These are phyloP conservation scores for Paraconiothyrium brasiliense DNA, from an alignment of 2,329 filamentous ascomycete species.

Conservation along the genomic window DNA sequence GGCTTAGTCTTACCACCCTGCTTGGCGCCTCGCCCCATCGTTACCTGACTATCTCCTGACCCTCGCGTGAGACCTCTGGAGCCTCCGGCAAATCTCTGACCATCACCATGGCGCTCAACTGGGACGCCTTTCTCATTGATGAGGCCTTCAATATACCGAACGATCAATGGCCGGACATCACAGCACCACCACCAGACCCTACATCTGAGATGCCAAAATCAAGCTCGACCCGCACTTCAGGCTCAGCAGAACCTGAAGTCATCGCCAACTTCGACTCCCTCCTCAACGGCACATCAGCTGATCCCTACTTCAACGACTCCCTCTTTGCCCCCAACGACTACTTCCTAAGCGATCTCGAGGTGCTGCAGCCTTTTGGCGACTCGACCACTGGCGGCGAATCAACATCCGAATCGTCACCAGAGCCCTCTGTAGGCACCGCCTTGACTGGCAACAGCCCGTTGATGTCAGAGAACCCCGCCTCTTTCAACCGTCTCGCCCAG, in stretches of 20 bases:
- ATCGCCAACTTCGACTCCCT: slow-evolving; percentile 43
- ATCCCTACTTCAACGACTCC: slow-evolving; percentile 50
- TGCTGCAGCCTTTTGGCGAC: slow-evolving; percentile 49
- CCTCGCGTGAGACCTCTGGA: slow-evolving; percentile 46
- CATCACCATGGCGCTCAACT: slow-evolving; percentile 51
- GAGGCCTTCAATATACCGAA: slow-evolving; percentile 48
- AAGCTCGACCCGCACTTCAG: slow-evolving; percentile 43
- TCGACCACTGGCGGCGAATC: slow-evolving; percentile 41
- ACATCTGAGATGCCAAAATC: slow-evolving; percentile 48
- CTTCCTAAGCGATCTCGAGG: slow-evolving; percentile 51
- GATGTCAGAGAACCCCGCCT: slow-evolving; percentile 35
- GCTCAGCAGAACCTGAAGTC: slow-evolving; percentile 42
- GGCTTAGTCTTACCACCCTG: slow-evolving; percentile 34
- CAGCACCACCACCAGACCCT: slow-evolving; percentile 37
- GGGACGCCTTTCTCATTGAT: slow-evolving; percentile 50
- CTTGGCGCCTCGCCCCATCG: slow-evolving; percentile 30
- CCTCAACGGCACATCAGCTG: slow-evolving; percentile 39
- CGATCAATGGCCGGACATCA: slow-evolving; percentile 51
- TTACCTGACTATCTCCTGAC: slow-evolving; percentile 47
- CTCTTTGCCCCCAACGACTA: slow-evolving; percentile 51
- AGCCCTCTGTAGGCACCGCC: slow-evolving; percentile 35
- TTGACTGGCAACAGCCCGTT: slow-evolving; percentile 29
- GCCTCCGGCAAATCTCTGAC: slow-evolving; percentile 38
- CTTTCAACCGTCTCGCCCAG: slow-evolving; percentile 37
- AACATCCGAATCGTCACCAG: slow-evolving; percentile 51